Evolutionary conservation across 139 green algal genomes (phyloP), one percentile per base, ranked within the genome.

Genomic region (Chlamydomonas sphaeroides): DNA sequence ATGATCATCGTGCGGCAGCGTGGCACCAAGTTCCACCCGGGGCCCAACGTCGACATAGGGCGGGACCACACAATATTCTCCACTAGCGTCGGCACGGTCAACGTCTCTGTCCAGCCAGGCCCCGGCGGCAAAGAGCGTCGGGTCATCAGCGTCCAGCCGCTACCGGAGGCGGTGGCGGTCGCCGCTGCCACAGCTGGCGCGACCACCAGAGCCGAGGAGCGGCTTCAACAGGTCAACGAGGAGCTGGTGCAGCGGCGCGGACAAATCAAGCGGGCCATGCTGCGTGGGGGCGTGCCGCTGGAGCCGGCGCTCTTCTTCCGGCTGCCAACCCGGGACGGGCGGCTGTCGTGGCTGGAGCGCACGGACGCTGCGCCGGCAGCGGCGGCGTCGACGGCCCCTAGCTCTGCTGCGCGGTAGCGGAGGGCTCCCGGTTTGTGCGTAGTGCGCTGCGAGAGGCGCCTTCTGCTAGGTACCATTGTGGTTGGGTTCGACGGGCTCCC

Each of bases 1-100:
- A 96, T 98, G 87, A 98, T 99, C 84, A 95, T 99, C 32, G 88
- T 98, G 59, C 85, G 95, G 33, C 96, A 99, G 85, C 90, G 96
- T 21, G 96, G 96, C n/a, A 98, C 95, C 20, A 90, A 93, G 49
- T 98, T 95, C 70, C 92, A 98, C 62, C 89, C 95, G 10, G 96
- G 96, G 0, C 0, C 89, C 14, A 94, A 95, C 82, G 93, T 98
- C 3, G 95, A 94, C 30, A 38, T 86, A 0, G 80, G 84, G 89
- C 90, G 94, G 11, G 96, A 98, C 87, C 96, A 98, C 88, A 98
- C 96, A 3, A 78, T 98, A 1, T 98, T 93, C 82, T 89, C 95
- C 0, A 89, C 96, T 20, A 73, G 91, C 6, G 84, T 92, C 14
- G 96, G 96, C 1, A 65, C 67, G 6, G 93, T 98, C 20, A 88